Conservation (phyloP, 2,329 filamentous ascomycete genomes). For the Microdochium trichocladiopsis region DNA sequence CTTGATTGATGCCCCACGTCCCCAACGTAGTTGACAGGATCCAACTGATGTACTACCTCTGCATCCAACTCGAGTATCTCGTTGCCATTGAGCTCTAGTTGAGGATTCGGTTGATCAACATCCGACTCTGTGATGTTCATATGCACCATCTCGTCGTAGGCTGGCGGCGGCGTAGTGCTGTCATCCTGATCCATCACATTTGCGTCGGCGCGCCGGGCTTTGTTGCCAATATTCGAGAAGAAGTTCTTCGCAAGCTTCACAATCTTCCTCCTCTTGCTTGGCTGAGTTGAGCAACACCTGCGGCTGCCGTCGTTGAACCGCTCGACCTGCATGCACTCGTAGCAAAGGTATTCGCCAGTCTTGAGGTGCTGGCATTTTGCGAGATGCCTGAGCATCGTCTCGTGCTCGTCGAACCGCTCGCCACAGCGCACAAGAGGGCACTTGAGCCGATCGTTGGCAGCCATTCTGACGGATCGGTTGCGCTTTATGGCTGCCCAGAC, state of each 20-base stretch:
- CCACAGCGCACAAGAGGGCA: conserved; percentile 46
- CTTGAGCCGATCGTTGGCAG: conserved; percentile 36
- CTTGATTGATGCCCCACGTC: conserved; percentile 1
- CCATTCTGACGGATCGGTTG: conserved; percentile 41
- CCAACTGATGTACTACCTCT: conserved; percentile 11
- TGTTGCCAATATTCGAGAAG: conserved; percentile 45
- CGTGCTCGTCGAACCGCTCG: conserved; percentile 41
- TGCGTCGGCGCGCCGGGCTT: conserved; percentile 28
- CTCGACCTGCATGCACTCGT: conserved; percentile 44
- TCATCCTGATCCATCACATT: conserved; percentile 22
- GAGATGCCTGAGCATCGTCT: conserved; percentile 46
- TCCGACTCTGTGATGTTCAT: conserved; percentile 4
- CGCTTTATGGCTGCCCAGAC: conserved; percentile 50
- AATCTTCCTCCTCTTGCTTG: conserved; percentile 43
- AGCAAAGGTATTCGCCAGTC: conserved; percentile 48
- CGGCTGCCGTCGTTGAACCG: conserved; percentile 44
- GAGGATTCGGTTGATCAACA: conserved; percentile 6
- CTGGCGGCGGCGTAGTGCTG: conserved; percentile 29
- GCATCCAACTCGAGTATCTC: conserved; percentile 46
- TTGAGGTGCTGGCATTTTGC: conserved; percentile 38
- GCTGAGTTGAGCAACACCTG: conserved; percentile 40
- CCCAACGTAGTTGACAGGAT: conserved; percentile 15
- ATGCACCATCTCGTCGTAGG: conserved; percentile 30
- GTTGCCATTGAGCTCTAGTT: conserved; percentile 37
- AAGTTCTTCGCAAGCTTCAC: conserved; percentile 46